Conservation (phyloP, 306 rosid species). For the Hippophae tibetana region DNA sequence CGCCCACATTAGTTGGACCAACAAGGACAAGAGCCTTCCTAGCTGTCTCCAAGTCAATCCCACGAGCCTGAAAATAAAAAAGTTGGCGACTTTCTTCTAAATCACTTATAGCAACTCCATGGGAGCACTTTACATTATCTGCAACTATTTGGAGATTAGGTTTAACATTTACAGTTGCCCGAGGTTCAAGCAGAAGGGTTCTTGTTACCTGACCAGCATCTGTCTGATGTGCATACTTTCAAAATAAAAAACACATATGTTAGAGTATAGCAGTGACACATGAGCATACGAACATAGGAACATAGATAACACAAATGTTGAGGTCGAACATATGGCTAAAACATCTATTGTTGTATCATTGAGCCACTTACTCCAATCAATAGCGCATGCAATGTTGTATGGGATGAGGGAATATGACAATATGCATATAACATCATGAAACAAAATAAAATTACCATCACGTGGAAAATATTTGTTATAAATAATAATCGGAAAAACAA, state of each 20-base stretch:
- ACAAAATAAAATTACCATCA: background rate
- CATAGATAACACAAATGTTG: too few relatives aligned
- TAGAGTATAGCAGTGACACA: too few relatives aligned
- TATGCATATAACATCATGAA: background rate
- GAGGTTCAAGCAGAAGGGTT: constrained; percentile 90
- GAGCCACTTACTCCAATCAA: too few relatives aligned
- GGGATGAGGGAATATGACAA: too few relatives aligned
- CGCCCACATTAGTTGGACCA: too few relatives aligned
- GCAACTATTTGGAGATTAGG: constrained; percentile 96
- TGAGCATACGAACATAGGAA: too few relatives aligned
- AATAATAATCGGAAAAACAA: too few relatives aligned
- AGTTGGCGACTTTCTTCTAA: constrained; percentile 68
- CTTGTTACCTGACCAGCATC: constrained; percentile 93
- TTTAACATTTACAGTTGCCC: constrained; percentile 78
- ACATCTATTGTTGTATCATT: too few relatives aligned
- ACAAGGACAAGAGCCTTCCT: too few relatives aligned
- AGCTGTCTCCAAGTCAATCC: constrained; percentile 36
- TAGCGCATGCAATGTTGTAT: background rate
- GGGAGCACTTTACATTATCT: constrained; percentile 87
- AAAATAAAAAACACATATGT: background rate
- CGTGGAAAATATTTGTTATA: too few relatives aligned
- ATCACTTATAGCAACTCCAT: constrained; percentile 97
- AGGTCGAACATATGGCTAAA: too few relatives aligned
- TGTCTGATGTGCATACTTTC: constrained; percentile 86
- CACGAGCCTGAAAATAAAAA: constrained; percentile 78